Evolutionary conservation across 345 rosid genomes (phyloP).

Genomic region (Capsella bursapastoris): DNA sequence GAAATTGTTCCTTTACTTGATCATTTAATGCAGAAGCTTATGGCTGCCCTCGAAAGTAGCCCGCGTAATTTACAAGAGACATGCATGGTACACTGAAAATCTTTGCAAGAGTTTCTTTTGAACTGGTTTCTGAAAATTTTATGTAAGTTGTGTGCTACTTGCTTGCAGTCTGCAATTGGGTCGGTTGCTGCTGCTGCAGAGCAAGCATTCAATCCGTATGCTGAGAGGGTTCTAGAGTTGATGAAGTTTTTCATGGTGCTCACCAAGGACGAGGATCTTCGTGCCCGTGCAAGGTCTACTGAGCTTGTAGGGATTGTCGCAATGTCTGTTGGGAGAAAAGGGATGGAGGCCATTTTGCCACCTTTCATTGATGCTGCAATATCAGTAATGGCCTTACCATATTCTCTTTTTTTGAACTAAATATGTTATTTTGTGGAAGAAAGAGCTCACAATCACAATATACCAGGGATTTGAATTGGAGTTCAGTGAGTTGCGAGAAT

Average conservation of each 20-base stretch:
- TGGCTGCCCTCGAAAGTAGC: conserved; percentile 79
- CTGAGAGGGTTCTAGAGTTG: conserved; percentile 85
- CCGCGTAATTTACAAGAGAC: conserved; percentile 97
- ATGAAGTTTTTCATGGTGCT: conserved; percentile 97
- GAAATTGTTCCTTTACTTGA: conserved; percentile 94
- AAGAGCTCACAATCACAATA: conserved; percentile 26
- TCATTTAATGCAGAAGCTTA: conserved; percentile 86
- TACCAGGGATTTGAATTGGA: conserved; percentile 90
- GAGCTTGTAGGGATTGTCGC: conserved; percentile 99
- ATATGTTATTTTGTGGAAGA: conserved; percentile 13
- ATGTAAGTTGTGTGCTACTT: conserved; percentile 30
- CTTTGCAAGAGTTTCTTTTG: conserved; percentile 14
- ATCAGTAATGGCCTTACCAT: conserved; percentile 57
- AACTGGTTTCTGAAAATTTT: conserved; percentile 14
- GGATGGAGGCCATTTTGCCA: conserved; percentile 84
- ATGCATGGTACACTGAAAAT: conserved; percentile 74
- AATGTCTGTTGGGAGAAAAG: conserved; percentile 87
- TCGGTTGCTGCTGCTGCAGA: conserved; percentile 99
- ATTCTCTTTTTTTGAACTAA: conserved; percentile 22
- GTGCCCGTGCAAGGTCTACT: conserved; percentile 94
- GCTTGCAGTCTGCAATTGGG: conserved; percentile 93
- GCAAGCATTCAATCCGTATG: conserved; percentile 95
- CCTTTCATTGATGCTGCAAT: conserved; percentile 97
- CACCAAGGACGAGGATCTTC: conserved; percentile 85
- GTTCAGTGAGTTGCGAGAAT: conserved; percentile 96